Percentiles rank a stretch among this genome's conserved stretches.
Conservation (phyloP, 371 early-diverging fungal genomes). For the Actinomortierella ambigua region DNA sequence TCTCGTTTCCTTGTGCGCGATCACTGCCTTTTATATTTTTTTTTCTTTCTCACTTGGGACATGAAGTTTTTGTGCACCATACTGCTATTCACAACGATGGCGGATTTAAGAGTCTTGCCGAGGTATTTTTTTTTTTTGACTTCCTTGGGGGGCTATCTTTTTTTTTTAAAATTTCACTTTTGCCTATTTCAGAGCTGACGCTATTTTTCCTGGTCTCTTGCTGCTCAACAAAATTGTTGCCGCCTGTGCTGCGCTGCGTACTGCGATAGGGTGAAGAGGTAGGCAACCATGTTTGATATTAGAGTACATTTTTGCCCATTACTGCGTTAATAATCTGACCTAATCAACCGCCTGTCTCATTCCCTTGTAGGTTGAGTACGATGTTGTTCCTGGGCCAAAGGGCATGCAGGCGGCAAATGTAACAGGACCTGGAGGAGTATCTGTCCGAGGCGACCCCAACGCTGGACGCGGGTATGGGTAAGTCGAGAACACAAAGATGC, state of each 20-base stretch:
- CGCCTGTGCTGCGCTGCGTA: not conserved
- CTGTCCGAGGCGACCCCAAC: conserved; percentile 77
- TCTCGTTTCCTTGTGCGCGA: conserved; percentile 2
- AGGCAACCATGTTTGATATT: conserved; percentile 2
- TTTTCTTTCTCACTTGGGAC: not conserved
- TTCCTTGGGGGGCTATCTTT: conserved; percentile 22
- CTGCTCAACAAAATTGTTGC: not conserved
- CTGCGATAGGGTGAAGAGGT: conserved; percentile 54
- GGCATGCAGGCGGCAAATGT: conserved; percentile 87
- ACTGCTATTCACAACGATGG: conserved; percentile 83
- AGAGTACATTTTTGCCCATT: not conserved
- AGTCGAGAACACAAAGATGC: not conserved
- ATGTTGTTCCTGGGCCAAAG: conserved; percentile 79
- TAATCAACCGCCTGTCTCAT: not conserved
- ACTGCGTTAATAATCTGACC: not conserved
- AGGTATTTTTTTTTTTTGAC: conserved; percentile 51
- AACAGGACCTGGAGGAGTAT: conserved; percentile 73
- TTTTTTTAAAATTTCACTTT: conserved; percentile 1
- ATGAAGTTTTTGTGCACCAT: conserved; percentile 87
- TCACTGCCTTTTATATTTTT: not conserved
- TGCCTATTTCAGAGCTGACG: not conserved
- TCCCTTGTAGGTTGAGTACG: conserved; percentile 73
- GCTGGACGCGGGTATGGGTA: conserved; percentile 20
- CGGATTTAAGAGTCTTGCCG: conserved; percentile 87
- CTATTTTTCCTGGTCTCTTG: not conserved